phyloP scores from a whole-genome alignment of 129 eudicot genomes.

The Kitagawia praeruptora region DNA sequence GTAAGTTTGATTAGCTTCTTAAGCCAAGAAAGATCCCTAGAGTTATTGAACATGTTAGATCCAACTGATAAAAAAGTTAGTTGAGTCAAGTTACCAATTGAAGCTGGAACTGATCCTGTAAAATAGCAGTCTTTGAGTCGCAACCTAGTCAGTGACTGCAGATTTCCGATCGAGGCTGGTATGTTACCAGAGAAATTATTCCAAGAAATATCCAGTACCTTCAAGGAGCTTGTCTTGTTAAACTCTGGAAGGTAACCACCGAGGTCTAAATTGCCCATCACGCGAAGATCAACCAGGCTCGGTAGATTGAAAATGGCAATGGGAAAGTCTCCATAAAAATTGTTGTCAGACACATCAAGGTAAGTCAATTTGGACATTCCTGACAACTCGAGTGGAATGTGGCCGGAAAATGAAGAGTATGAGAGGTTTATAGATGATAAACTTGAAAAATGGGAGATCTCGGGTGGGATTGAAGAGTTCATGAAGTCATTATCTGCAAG shows the following conservation, averaged over 20 bases:
- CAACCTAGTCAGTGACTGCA: not conserved
- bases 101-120: slow-evolving; percentile 19
- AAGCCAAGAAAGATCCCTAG: slow-evolving; percentile 7
- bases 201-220: not conserved
- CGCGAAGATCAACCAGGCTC: slow-evolving; percentile 2
- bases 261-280: slow-evolving; percentile 2
- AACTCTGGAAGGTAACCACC: slow-evolving; percentile 22
- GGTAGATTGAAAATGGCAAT: slow-evolving; percentile 17
- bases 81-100: slow-evolving; percentile 24
- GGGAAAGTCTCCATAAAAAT: slow-evolving; percentile 14
- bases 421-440: slow-evolving; percentile 14
- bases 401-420: not conserved
- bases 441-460: not conserved
- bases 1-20: slow-evolving; percentile 4
- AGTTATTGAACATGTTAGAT: not conserved
- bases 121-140: not conserved
- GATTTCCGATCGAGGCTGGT: slow-evolving; percentile 24
- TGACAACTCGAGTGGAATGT: not conserved
- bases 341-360: not conserved
- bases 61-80: slow-evolving; percentile 7
- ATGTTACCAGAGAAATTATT: slow-evolving; percentile 22
- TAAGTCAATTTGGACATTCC: not conserved
- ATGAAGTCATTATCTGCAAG: slow-evolving; percentile 16
- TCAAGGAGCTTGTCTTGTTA: slow-evolving; percentile 14
- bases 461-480: slow-evolving; percentile 15